Conservation (phyloP, 2,329 filamentous ascomycete species). For the Metarhizium album region DNA sequence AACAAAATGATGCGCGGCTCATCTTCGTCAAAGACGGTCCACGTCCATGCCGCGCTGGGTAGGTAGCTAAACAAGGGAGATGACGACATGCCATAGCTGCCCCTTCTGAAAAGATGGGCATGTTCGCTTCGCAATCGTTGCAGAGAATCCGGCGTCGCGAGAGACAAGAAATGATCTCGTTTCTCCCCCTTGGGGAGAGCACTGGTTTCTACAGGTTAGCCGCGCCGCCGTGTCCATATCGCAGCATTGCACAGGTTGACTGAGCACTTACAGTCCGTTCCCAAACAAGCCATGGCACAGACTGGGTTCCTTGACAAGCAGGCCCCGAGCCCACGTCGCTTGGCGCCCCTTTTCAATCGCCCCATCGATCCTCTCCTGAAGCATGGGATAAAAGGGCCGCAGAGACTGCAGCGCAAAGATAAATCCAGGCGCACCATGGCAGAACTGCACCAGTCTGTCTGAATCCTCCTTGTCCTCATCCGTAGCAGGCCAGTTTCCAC, state of each 20-base stretch:
- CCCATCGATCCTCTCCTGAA: constrained; percentile 40
- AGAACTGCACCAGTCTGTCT: constrained; percentile 43
- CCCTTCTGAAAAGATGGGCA: constrained; percentile 23
- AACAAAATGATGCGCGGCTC: constrained; percentile 25
- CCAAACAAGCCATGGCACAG: constrained; percentile 56
- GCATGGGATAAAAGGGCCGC: constrained; percentile 41
- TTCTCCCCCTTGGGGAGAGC: constrained; percentile 19
- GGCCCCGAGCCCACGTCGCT: constrained; percentile 44
- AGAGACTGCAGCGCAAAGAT: constrained; percentile 47
- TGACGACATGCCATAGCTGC: constrained; percentile 23
- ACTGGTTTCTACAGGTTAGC: constrained; percentile 8
- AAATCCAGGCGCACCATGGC: constrained; percentile 56
- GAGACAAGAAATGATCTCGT: constrained; percentile 45
- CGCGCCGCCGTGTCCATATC: no score
- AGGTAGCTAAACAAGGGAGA: constrained; percentile 24
- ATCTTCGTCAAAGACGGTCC: constrained; percentile 23
- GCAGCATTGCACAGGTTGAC: no score
- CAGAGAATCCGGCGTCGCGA: constrained; percentile 45
- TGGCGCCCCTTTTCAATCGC: constrained; percentile 40
- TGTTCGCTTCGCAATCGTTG: constrained; percentile 28
- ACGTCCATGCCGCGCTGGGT: constrained; percentile 27
- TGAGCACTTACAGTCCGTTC: constrained; percentile 44
- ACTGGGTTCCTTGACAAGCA: constrained; percentile 54
- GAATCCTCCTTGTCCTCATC: constrained; percentile 31
- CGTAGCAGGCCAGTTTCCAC: constrained; percentile 50